Evolutionary conservation across 306 rosid genomes (phyloP).

Genomic region (Medicago ruthenica): DNA sequence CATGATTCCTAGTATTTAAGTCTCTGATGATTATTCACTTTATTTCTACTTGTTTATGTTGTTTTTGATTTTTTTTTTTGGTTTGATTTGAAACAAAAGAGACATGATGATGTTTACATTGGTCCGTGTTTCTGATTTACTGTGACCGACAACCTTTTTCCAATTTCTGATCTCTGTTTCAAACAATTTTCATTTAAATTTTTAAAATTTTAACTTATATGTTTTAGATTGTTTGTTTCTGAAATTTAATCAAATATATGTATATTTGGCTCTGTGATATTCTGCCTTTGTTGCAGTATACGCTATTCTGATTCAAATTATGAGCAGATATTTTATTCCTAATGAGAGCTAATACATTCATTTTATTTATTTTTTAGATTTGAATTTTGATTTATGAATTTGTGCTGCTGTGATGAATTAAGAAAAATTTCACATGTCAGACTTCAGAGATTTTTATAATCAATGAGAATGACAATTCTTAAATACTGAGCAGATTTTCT

Average conservation of each 20-base stretch:
- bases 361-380: not conserved
- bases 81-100: not conserved
- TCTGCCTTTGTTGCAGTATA: conserved; percentile 67
- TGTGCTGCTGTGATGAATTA: conserved; percentile 59
- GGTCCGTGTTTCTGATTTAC: conserved; percentile 86
- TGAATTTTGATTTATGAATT: not conserved
- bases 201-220: no score
- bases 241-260: not conserved
- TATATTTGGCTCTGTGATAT: conserved; percentile 63
- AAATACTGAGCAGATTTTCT: conserved; percentile 53
- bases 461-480: conserved; percentile 73
- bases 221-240: not conserved
- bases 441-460: conserved; percentile 73
- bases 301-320: conserved; percentile 68
- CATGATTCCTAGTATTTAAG: conserved; percentile 83
- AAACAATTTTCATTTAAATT: not conserved
- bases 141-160: conserved; percentile 61
- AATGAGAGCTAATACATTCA: conserved; percentile 57
- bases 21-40: conserved; percentile 69
- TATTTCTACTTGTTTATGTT: not conserved
- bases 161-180: conserved; percentile 62
- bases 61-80: not conserved
- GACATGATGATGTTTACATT: conserved; percentile 67
- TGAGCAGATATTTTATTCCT: conserved; percentile 42
- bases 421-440: conserved; percentile 84